A percentile compares a stretch with the other conserved stretches of the same genome.
phyloP scores from a whole-genome alignment of 1,284 basidiomycete genomes.

The Leccinum subatratum region DNA sequence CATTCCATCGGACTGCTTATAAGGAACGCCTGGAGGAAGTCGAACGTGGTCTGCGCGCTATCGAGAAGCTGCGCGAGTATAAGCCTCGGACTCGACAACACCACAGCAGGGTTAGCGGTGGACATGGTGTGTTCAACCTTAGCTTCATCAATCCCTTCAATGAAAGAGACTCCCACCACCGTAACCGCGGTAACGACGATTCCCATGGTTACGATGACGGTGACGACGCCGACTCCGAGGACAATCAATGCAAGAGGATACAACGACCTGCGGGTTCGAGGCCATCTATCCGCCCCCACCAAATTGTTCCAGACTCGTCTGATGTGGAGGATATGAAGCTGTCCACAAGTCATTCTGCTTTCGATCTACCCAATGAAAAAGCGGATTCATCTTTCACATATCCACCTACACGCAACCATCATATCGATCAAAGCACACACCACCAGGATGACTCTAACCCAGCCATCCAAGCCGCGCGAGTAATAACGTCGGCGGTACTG shows the following conservation, averaged over 20 bases:
- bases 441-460: slow-evolving; percentile 33
- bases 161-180: slow-evolving; percentile 28
- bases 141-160: slow-evolving; percentile 29
- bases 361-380: slow-evolving; percentile 9
- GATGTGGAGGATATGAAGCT: slow-evolving; percentile 11
- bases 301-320: slow-evolving; percentile 8
- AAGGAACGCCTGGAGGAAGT: slow-evolving; percentile 65
- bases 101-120: slow-evolving; percentile 32
- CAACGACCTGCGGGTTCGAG: slow-evolving; percentile 8
- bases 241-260: slow-evolving; percentile 33
- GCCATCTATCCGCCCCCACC: slow-evolving; percentile 8
- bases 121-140: slow-evolving; percentile 39
- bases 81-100: slow-evolving; percentile 48
- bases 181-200: slow-evolving; percentile 11
- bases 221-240: slow-evolving; percentile 22
- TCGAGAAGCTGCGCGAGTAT: slow-evolving; percentile 69
- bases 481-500: slow-evolving; percentile 60
- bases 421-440: slow-evolving; percentile 16
- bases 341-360: slow-evolving; percentile 6
- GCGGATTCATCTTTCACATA: slow-evolving; percentile 15
- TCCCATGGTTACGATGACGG: slow-evolving; percentile 15
- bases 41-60: slow-evolving; percentile 49
- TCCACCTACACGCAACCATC: slow-evolving; percentile 20
- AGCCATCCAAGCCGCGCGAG: slow-evolving; percentile 55
- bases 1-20: slow-evolving; percentile 74